phyloP scores from a whole-genome alignment of 441 rosid genomes.

The Corymbia citriodora region DNA sequence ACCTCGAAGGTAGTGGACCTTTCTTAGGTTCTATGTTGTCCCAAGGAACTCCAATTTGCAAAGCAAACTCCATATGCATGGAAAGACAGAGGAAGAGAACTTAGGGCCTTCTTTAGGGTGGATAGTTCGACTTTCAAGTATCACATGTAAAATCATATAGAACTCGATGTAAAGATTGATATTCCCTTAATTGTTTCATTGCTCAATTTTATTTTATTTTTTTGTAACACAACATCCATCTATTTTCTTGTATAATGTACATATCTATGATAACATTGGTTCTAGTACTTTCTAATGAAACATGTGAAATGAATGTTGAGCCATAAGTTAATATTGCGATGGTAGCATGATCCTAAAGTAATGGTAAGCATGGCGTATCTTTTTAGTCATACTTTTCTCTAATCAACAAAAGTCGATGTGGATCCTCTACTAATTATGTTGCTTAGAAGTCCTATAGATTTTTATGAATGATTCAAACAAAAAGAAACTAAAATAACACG shows the following conservation, averaged over 20 bases:
- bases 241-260: neutral
- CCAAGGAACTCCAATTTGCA: neutral
- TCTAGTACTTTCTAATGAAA: neutral
- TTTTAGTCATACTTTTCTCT: no score
- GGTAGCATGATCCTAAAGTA: neutral
- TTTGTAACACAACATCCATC: neutral
- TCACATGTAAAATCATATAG: no score
- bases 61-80: neutral
- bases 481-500: neutral
- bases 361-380: neutral
- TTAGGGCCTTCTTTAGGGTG: neutral
- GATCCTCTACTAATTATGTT: no score
- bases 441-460: no score
- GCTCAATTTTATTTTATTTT: no score
- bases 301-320: neutral
- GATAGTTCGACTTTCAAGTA: no score
- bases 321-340: neutral
- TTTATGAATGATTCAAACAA: no score
- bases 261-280: no score
- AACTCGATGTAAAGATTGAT: no score
- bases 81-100: neutral
- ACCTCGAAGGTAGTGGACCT: neutral
- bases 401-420: no score
- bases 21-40: neutral
- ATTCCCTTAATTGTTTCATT: no score